Conservation (phyloP, 1,139 yeast genomes). For the Suhomyces kunorum region DNA sequence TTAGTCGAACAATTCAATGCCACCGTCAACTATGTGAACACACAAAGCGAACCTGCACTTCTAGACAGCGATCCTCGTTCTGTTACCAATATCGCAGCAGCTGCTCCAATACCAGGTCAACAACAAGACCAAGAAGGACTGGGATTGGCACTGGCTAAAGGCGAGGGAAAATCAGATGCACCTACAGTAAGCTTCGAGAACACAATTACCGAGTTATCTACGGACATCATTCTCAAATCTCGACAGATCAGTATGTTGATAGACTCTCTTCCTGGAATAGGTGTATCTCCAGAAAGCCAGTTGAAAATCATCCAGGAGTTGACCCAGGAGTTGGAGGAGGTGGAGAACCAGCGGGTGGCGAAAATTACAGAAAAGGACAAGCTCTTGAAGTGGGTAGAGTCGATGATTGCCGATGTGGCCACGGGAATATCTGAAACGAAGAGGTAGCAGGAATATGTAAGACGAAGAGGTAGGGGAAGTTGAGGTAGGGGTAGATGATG, state of each 20-base stretch:
- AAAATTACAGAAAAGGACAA: slow-evolving; percentile 69
- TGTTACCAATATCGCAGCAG: slow-evolving; percentile 44
- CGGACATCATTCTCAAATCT: slow-evolving; percentile 81
- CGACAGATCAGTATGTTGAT: slow-evolving; percentile 85
- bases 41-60: slow-evolving; percentile 40
- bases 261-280: slow-evolving; percentile 91
- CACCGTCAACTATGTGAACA: slow-evolving; percentile 80
- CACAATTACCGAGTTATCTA: slow-evolving; percentile 71
- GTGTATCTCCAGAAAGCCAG: slow-evolving; percentile 78
- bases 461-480: not conserved
- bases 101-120: slow-evolving; percentile 49
- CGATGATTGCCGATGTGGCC: slow-evolving; percentile 63
- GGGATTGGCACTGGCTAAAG: slow-evolving; percentile 12
- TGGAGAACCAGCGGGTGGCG: slow-evolving; percentile 59
- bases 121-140: slow-evolving; percentile 45
- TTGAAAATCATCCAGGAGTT: slow-evolving; percentile 62
- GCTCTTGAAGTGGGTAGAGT: slow-evolving; percentile 65
- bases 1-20: slow-evolving; percentile 91
- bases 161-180: slow-evolving; percentile 18
- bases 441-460: slow-evolving; percentile 1
- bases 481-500: not conserved
- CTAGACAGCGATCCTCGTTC: slow-evolving; percentile 44
- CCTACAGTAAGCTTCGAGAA: slow-evolving; percentile 38
- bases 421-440: slow-evolving; percentile 50
- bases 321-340: slow-evolving; percentile 60